Conservation (phyloP, 2,329 filamentous ascomycete genomes). For the Geoglossum cookeanum region DNA sequence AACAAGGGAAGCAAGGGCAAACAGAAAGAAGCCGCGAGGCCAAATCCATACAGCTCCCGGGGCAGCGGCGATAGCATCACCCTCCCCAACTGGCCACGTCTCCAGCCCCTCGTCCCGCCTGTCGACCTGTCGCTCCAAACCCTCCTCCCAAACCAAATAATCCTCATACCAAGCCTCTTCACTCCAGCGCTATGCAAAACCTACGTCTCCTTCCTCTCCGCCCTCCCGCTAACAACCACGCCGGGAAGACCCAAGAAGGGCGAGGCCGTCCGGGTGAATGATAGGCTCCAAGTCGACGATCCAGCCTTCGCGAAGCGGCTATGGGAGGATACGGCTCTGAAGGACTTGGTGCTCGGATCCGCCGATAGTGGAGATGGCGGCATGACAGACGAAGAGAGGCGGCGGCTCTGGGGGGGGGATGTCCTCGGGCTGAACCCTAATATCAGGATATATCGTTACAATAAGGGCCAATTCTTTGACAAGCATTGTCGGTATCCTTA, state of each 20-base stretch:
- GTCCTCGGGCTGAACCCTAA: slow-evolving; percentile 74
- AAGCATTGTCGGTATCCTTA: slow-evolving; percentile 55
- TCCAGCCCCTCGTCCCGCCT: slow-evolving; percentile 49
- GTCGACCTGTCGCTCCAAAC: slow-evolving; percentile 41
- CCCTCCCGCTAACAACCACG: slow-evolving; percentile 55
- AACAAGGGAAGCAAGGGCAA: background rate
- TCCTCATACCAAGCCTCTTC: slow-evolving; percentile 56
- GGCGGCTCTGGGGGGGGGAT: slow-evolving; percentile 52
- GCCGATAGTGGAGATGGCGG: slow-evolving; percentile 13
- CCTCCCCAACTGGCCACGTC: slow-evolving; percentile 46
- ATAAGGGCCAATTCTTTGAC: slow-evolving; percentile 74
- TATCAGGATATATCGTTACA: slow-evolving; percentile 77
- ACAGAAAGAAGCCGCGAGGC: background rate
- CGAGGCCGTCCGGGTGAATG: slow-evolving; percentile 71
- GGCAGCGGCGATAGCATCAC: background rate
- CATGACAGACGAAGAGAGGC: slow-evolving; percentile 16
- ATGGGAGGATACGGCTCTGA: slow-evolving; percentile 61
- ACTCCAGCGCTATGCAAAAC: slow-evolving; percentile 54
- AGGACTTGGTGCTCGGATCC: slow-evolving; percentile 32
- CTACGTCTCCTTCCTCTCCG: slow-evolving; percentile 55
- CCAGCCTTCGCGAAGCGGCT: slow-evolving; percentile 50
- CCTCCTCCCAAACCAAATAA: slow-evolving; percentile 44
- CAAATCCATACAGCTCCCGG: background rate
- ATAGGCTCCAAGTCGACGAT: slow-evolving; percentile 72
- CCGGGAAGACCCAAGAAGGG: slow-evolving; percentile 61